Conservation (phyloP, 139 green algal species). For the Pleodorina starrii region DNA sequence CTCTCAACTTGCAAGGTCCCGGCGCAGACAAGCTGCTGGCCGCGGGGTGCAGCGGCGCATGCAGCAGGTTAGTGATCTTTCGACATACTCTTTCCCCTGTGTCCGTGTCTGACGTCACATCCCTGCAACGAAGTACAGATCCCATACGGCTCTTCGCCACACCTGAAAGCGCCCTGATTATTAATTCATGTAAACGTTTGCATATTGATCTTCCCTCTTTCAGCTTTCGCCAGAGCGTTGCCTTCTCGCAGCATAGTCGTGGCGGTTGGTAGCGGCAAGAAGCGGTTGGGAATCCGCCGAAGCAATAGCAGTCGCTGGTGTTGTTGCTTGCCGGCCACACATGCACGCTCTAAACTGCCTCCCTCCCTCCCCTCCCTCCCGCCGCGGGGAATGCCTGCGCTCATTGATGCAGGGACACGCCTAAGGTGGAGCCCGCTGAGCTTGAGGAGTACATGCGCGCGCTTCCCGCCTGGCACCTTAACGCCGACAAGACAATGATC, state of each 20-base stretch:
- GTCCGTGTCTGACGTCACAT: neutral
- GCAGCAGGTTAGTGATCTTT: neutral
- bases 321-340: neutral
- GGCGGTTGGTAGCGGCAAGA: neutral
- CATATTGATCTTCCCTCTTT: neutral
- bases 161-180: too few relatives aligned
- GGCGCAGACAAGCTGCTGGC: constrained; percentile 19
- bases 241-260: neutral
- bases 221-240: neutral
- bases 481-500: constrained; percentile 52
- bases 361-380: neutral
- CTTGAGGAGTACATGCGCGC: constrained; percentile 59
- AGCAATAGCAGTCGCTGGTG: neutral
- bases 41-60: constrained; percentile 1
- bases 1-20: constrained; percentile 30
- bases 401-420: constrained; percentile 67
- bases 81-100: neutral
- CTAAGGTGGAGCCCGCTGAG: constrained; percentile 57
- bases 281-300: neutral
- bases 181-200: too few relatives aligned
- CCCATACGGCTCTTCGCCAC: too few relatives aligned
- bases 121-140: too few relatives aligned
- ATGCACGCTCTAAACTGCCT: neutral
- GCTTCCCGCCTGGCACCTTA: constrained; percentile 69
- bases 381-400: too few relatives aligned